Evolutionary conservation across 257 asterid species (phyloP), one percentile per base, ranked within the genome.

Genomic region (Scutellaria minor): DNA sequence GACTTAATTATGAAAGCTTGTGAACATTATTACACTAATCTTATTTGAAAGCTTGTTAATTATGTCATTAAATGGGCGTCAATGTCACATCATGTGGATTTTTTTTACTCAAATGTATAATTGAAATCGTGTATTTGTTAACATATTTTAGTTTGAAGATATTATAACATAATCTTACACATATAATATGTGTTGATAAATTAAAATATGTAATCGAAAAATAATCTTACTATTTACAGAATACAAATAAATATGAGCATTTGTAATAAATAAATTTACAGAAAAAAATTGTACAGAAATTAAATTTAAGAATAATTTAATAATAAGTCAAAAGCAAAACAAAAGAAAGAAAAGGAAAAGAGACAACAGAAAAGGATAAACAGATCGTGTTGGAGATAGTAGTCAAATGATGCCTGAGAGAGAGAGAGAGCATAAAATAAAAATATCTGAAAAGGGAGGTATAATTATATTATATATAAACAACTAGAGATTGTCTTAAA

Each of bases 361-460:
- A 46, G 48, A 18, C n/a, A n/a, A 9, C 12, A 64, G 41, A 45
- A 10, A 22, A 20, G 2, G 27, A 44, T 57, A 54, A 31, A 54
- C 57, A 9, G 66, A 55, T 22, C 0, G 47, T 9, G 3, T 69
- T 54, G 55, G 44, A 44, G 24, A 54, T 4, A 20, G 74, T 18
- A 54, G 35, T 13, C 12, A 67, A 67, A 14, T 51, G 2, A 58
- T 57, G 15, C 0, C 18, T 18, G 4, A 10, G 10, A 7, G 39
- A 53, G 45, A 14, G 14, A 63, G 37, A 15, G 44, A 63, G 7
- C 18, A 14, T 2, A 62, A 14, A 18, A 20, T 5, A 54, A 55
- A 70, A 68, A 68, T 41, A 53, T 53, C 58, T 68, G 14, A 68
- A 70, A 70, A 22, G 65, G 54, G 60, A 37, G 42, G 18, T 10